Evolutionary conservation across 1,139 yeast species (phyloP).

Genomic region (Yamadazyma mexicana): DNA sequence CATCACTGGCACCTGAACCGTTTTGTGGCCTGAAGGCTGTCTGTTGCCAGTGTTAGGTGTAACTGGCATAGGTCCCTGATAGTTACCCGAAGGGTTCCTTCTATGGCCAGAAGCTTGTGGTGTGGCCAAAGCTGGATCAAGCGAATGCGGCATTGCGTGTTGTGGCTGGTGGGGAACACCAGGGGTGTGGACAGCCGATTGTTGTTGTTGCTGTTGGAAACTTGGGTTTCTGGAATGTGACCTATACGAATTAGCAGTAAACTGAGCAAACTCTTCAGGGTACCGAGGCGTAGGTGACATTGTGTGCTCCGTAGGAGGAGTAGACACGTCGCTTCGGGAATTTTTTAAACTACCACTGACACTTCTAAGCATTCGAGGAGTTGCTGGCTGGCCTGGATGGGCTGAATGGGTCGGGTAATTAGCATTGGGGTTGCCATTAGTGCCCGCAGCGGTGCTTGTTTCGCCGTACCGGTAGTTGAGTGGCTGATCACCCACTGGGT

Average conservation of each 20-base stretch:
- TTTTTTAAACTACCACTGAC: constrained; percentile 39
- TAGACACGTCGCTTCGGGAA: constrained; percentile 14
- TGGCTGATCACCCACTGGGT: constrained; percentile 10
- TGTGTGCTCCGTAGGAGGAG: constrained; percentile 16
- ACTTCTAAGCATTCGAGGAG: constrained; percentile 76
- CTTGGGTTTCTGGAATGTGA: constrained; percentile 24
- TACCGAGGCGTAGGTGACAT: constrained; percentile 16
- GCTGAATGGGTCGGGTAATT: too few species aligned
- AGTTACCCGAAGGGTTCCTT: constrained; percentile 12
- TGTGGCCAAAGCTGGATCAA: constrained; percentile 10
- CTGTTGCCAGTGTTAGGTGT: background rate
- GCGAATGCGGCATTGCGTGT: constrained; percentile 3
- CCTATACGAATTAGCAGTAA: constrained; percentile 11
- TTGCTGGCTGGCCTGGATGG: constrained; percentile 54
- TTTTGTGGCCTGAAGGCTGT: constrained; percentile 4
- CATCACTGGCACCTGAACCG: background rate
- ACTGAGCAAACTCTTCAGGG: constrained; percentile 19
- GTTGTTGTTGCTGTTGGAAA: constrained; percentile 16
- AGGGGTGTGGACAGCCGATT: background rate
- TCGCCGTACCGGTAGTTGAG: constrained; percentile 9
- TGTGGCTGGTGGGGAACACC: background rate
- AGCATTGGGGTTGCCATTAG: background rate
- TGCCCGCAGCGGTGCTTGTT: background rate
- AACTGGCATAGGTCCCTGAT: constrained; percentile 1
- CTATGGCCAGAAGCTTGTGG: constrained; percentile 17